Evolutionary conservation across 805 yeast genomes (phyloP).

Genomic region (Nakazawaea sp.): DNA sequence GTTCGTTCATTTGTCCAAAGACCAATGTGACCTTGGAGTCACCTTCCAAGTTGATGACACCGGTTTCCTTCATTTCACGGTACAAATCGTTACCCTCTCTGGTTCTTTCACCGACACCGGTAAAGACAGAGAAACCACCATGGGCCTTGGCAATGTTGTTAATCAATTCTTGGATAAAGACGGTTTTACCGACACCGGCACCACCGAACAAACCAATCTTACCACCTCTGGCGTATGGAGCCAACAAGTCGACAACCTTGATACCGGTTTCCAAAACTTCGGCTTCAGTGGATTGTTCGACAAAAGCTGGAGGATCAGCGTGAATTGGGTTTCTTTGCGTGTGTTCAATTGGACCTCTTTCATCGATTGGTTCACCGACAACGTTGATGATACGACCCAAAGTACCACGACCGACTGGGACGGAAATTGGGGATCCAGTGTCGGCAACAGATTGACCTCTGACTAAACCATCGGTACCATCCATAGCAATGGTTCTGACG

Average conservation of each 20-base stretch:
- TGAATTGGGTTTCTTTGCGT: constrained; percentile 96
- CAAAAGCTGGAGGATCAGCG: constrained; percentile 95
- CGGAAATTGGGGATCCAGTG: constrained; percentile 98
- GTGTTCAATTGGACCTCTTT: constrained; percentile 96
- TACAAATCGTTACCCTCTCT: constrained; percentile 99
- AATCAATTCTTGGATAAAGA: constrained; percentile 98
- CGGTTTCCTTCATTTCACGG: constrained; percentile 99
- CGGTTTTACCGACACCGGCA: constrained; percentile 99
- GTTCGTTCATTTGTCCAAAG: constrained; percentile 99
- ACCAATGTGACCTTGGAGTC: constrained; percentile 99
- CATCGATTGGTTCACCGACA: constrained; percentile 99
- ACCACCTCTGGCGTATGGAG: constrained; percentile 99
- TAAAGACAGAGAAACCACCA: constrained; percentile 99
- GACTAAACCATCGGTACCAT: constrained; percentile 99
- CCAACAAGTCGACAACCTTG: constrained; percentile 97
- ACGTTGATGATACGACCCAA: constrained; percentile 98
- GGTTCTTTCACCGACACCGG: constrained; percentile 99
- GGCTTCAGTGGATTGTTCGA: constrained; percentile 95
- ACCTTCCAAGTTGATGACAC: constrained; percentile 99
- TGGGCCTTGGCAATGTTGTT: constrained; percentile 99
- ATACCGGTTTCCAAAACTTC: constrained; percentile 99
- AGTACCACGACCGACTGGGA: constrained; percentile 99
- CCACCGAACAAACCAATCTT: constrained; percentile 99
- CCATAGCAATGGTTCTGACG: constrained; percentile 99
- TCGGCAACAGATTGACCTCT: constrained; percentile 91